Conservation (phyloP, 306 rosid genomes). For the Clitoria ternatea region DNA sequence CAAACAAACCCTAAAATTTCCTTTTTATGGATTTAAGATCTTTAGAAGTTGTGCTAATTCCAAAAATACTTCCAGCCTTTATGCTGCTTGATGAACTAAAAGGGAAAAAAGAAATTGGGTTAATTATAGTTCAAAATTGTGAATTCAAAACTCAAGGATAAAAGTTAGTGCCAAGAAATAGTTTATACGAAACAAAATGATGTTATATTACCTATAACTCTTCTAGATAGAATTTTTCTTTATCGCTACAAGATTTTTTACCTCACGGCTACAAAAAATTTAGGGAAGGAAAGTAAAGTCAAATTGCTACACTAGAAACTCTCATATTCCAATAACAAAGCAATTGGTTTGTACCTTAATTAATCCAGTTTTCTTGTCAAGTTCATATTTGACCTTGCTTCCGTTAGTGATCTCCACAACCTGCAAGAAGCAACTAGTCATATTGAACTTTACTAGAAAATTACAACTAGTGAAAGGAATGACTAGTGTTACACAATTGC, state of each 20-base stretch:
- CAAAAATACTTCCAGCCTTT: slow-evolving; percentile 34
- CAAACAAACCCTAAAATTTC: slow-evolving; percentile 5
- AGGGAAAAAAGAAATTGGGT: not conserved
- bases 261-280: slow-evolving; percentile 52
- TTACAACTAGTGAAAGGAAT: too few relatives aligned
- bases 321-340: too few relatives aligned
- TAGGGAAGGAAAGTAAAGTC: slow-evolving; percentile 1
- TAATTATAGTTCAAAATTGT: not conserved
- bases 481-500: too few relatives aligned
- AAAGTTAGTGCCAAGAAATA: not conserved
- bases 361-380: too few relatives aligned
- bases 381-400: too few relatives aligned
- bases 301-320: too few relatives aligned
- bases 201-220: slow-evolving; percentile 39
- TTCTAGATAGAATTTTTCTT: slow-evolving; percentile 49
- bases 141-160: not conserved
- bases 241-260: slow-evolving; percentile 71
- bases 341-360: too few relatives aligned
- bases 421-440: too few relatives aligned
- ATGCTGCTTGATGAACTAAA: slow-evolving; percentile 43
- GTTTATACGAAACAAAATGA: not conserved
- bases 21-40: slow-evolving; percentile 20
- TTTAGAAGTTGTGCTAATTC: slow-evolving; percentile 40
- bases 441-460: too few relatives aligned
- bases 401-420: too few relatives aligned